A percentile compares a stretch with the other conserved stretches of the same genome.
Conservation (phyloP, 805 yeast species). For the Grigorovia transvaalensis region DNA sequence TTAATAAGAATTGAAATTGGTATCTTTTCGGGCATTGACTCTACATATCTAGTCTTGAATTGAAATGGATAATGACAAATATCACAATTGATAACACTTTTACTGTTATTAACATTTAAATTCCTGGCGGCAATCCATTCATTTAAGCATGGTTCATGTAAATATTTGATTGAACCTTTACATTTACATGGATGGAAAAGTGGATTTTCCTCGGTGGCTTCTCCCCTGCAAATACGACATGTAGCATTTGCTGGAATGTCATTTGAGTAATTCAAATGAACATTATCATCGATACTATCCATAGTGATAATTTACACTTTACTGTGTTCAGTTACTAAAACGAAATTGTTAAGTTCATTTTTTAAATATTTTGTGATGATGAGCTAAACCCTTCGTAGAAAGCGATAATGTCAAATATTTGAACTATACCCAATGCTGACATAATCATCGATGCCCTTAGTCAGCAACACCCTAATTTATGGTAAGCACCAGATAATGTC, state of each 20-base stretch:
- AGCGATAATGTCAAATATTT: neutral
- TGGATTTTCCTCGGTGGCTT: conserved; percentile 68
- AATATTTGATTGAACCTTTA: conserved; percentile 83
- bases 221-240: conserved; percentile 93
- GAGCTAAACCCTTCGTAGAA: neutral
- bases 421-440: no score
- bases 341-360: no score
- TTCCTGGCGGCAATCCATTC: conserved; percentile 62
- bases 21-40: conserved; percentile 51
- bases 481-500: no score
- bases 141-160: conserved; percentile 83
- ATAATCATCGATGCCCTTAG: no score
- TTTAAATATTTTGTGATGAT: neutral
- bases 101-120: conserved; percentile 23
- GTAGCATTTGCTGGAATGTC: conserved; percentile 26
- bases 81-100: conserved; percentile 63
- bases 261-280: neutral
- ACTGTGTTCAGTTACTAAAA: neutral
- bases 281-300: neutral
- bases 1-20: conserved; percentile 43
- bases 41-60: conserved; percentile 55
- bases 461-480: no score
- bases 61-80: conserved; percentile 71
- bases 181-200: conserved; percentile 88
- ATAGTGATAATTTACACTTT: neutral